Conservation (phyloP, 2,329 filamentous ascomycete genomes). For the Aspergillus tubingensis region DNA sequence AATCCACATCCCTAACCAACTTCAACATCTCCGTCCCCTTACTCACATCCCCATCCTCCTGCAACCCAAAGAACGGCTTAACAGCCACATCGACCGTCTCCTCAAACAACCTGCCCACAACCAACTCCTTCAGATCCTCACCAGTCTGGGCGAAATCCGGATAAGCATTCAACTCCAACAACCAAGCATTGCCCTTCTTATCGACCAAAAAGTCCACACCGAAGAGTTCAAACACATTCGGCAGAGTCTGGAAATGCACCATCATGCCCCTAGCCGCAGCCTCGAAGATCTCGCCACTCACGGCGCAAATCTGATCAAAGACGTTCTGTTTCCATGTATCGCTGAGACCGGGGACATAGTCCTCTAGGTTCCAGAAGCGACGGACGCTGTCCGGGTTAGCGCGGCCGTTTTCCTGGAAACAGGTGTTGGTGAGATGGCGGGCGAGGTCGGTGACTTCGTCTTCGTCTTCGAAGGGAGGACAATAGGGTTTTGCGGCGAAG, state of each 20-base stretch:
- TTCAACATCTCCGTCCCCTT: conserved; percentile 35
- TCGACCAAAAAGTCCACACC: conserved; percentile 90
- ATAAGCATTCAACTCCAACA: conserved; percentile 93
- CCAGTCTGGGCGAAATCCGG: conserved; percentile 96
- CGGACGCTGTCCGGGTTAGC: conserved; percentile 66
- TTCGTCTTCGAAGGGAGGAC: conserved; percentile 55
- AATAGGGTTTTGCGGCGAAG: conserved; percentile 77
- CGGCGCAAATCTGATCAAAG: conserved; percentile 70
- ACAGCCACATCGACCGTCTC: conserved; percentile 70
- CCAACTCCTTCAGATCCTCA: conserved; percentile 61
- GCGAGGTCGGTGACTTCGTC: conserved; percentile 59
- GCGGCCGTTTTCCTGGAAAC: conserved; percentile 68
- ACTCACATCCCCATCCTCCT: conserved; percentile 13
- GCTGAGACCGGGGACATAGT: conserved; percentile 33
- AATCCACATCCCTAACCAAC: conserved; percentile 44
- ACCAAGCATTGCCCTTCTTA: conserved; percentile 62
- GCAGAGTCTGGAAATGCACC: conserved; percentile 86
- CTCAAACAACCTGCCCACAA: conserved; percentile 77
- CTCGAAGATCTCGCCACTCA: conserved; percentile 79
- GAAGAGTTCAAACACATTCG: conserved; percentile 88
- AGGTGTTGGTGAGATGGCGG: conserved; percentile 91
- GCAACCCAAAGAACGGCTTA: conserved; percentile 63
- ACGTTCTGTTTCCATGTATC: conserved; percentile 59
- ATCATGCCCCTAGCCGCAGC: conserved; percentile 81
- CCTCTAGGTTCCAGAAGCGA: conserved; percentile 71